phyloP scores from a whole-genome alignment of 129 eudicot genomes.

The Kitagawia praeruptora region DNA sequence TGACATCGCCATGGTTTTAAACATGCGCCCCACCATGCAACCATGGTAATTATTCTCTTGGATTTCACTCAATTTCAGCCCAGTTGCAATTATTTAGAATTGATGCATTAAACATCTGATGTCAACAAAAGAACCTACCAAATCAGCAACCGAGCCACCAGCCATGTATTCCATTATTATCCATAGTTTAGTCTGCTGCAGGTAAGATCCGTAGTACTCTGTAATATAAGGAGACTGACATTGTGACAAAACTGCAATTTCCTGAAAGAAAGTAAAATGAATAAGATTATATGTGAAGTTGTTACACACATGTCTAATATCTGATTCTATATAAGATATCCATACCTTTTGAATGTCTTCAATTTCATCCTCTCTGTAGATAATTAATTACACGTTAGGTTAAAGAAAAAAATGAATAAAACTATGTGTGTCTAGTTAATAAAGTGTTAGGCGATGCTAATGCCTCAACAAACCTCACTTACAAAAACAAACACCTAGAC shows the following conservation, averaged over 20 bases:
- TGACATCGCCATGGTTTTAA: not conserved
- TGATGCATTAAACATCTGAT: not conserved
- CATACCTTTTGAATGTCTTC: conserved; percentile 92
- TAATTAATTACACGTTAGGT: conserved; percentile 10
- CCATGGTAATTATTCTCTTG: not conserved
- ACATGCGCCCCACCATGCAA: not conserved
- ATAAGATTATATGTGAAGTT: not conserved
- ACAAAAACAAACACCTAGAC: not conserved
- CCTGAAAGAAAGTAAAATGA: conserved; percentile 39
- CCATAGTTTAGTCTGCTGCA: conserved; percentile 86
- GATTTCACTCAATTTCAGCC: not conserved
- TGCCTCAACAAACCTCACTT: not conserved
- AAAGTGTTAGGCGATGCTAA: not conserved
- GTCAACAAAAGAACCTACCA: conserved; percentile 43
- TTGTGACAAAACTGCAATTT: conserved; percentile 83
- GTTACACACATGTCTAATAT: not conserved
- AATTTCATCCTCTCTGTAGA: conserved; percentile 87
- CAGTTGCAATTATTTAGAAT: not conserved
- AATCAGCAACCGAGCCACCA: conserved; percentile 97
- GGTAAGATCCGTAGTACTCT: conserved; percentile 82
- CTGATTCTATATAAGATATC: conserved; percentile 3
- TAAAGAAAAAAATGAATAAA: conserved; percentile 15
- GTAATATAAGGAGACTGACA: conserved; percentile 90
- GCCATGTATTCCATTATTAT: conserved; percentile 99
- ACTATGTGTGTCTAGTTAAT: not conserved